These are phyloP conservation scores for Stagonosporopsis rhizophila DNA, from an alignment of 2,329 filamentous ascomycete species.

Conservation along the genomic window DNA sequence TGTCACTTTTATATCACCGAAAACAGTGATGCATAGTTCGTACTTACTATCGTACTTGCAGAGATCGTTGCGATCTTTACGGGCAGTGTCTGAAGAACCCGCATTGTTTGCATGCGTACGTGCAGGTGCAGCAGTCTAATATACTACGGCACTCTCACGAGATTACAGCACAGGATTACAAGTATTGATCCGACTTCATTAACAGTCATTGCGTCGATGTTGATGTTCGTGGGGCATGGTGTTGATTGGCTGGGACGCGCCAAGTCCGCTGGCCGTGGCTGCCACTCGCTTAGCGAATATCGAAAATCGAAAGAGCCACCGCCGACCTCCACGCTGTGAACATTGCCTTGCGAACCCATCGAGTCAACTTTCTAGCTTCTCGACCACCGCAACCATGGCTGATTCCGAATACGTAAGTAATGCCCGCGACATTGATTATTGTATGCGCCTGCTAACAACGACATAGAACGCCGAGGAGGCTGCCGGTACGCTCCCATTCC, in stretches of 20 bases:
- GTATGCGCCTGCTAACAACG: constrained; percentile 31
- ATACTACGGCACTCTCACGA: background rate
- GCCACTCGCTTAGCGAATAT: constrained; percentile 14
- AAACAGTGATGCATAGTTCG: background rate
- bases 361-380: constrained; percentile 53
- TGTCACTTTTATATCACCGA: background rate
- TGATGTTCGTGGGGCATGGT: constrained; percentile 8
- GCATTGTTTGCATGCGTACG: too few relatives aligned
- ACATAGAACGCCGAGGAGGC: constrained; percentile 92
- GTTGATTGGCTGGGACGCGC: constrained; percentile 5
- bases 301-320: constrained; percentile 6
- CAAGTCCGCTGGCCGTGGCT: constrained; percentile 3
- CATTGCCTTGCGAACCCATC: constrained; percentile 42
- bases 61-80: background rate
- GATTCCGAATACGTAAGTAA: constrained; percentile 84
- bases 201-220: background rate
- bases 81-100: too few relatives aligned
- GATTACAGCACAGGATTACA: background rate
- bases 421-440: constrained; percentile 17
- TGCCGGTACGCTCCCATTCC: constrained; percentile 66
- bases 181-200: background rate
- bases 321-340: constrained; percentile 19
- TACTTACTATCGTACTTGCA: background rate
- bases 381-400: constrained; percentile 75
- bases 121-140: background rate